These are phyloP conservation scores for Ministeria vibrans DNA, from an alignment of 78 protist genomes.

Conservation along the genomic window DNA sequence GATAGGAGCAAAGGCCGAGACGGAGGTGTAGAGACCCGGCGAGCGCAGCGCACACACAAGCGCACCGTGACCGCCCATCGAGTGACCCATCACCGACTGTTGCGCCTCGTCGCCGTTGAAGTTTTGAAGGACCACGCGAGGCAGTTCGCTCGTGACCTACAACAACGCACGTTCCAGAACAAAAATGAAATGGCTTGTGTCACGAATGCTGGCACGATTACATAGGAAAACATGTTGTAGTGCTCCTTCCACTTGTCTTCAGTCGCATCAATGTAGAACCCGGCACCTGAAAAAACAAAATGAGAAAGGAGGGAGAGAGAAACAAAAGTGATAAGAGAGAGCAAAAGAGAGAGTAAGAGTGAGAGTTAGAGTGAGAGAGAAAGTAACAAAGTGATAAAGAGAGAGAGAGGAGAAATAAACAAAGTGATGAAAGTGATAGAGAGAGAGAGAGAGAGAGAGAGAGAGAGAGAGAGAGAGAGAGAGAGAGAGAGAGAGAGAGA, in stretches of 20 bases:
- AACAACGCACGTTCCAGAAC: too few relatives aligned
- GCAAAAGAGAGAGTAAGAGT: background rate
- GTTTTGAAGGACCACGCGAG: constrained; percentile 9
- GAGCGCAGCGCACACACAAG: constrained; percentile 49
- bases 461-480: constrained; percentile 1
- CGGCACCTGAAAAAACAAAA: constrained; percentile 62
- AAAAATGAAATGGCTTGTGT: too few relatives aligned
- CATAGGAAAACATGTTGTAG: constrained; percentile 74
- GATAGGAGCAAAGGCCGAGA: constrained; percentile 88
- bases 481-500: constrained; percentile 1
- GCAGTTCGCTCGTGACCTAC: constrained; percentile 80
- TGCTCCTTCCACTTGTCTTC: constrained; percentile 40
- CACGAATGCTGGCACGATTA: too few relatives aligned
- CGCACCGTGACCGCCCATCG: constrained; percentile 95
- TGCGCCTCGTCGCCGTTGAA: constrained; percentile 20
- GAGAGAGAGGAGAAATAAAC: background rate
- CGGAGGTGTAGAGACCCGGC: constrained; percentile 50
- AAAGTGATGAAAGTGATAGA: background rate
- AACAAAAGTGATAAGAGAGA: too few relatives aligned
- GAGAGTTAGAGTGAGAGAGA: background rate
- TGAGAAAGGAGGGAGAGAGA: too few relatives aligned
- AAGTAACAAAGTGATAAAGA: background rate
- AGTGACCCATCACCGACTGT: constrained; percentile 52
- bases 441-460: constrained; percentile 1
- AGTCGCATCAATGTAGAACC: constrained; percentile 86